Conservation (phyloP, 345 rosid species). For the Eucalyptus marginata region DNA sequence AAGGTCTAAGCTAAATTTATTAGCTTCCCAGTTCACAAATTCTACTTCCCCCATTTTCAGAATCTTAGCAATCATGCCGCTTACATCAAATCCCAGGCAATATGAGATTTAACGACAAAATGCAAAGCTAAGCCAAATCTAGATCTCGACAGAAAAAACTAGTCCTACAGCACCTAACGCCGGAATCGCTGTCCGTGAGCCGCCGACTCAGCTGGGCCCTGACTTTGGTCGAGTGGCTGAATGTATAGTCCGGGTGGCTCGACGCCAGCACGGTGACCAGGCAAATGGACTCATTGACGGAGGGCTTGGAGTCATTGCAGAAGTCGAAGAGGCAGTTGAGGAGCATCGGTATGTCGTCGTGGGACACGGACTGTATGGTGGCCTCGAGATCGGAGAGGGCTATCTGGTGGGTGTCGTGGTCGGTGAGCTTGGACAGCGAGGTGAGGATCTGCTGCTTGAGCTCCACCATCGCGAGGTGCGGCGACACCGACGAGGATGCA, state of each 20-base stretch:
- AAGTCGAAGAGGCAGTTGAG: conserved; percentile 83
- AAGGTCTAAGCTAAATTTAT: neutral
- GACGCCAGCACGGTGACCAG: conserved; percentile 52
- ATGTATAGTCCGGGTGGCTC: conserved; percentile 47
- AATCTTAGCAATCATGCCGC: neutral
- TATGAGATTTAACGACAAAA: neutral
- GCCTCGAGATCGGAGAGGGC: conserved; percentile 84
- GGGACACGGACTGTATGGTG: conserved; percentile 44
- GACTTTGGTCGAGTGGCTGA: conserved; percentile 61
- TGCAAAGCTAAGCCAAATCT: neutral
- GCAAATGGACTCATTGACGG: conserved; percentile 73
- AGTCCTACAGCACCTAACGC: neutral
- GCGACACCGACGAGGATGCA: conserved; percentile 36
- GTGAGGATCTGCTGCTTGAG: conserved; percentile 74
- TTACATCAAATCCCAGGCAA: neutral
- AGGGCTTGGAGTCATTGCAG: conserved; percentile 69
- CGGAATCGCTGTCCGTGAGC: neutral
- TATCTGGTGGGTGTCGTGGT: conserved; percentile 85
- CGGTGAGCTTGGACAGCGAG: conserved; percentile 76
- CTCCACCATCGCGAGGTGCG: conserved; percentile 88
- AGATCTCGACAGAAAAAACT: neutral
- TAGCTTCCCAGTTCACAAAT: neutral
- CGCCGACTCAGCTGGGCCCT: conserved; percentile 31
- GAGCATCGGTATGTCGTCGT: conserved; percentile 74
- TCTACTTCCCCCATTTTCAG: neutral